Base-by-base conservation (phyloP, 495 filamentous ascomycete genomes). In the Penicillium crystallinum region DNA sequence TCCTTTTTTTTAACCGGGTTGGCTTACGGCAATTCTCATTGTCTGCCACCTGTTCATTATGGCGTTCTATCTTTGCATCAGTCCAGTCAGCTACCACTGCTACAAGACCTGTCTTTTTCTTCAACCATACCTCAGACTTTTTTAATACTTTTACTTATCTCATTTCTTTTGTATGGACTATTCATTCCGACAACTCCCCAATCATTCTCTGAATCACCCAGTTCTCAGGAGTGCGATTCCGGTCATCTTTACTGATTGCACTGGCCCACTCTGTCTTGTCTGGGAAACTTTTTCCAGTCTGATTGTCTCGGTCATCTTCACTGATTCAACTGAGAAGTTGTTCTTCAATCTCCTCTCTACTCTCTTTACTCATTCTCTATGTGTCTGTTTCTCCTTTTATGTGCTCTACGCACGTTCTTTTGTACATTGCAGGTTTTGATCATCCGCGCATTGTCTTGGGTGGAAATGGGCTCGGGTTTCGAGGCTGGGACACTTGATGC, bases 171-270 rank as follows among this genome's bases (percentile, higher is more conserved):
- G 4, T 25, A 22, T 42, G 29, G 21, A 11, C 6, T 49, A 11
- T 34, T 22, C 22, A 35, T 43, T 23, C 40, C 11, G 25, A 27
- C 48, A 51, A 56, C 34, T 34, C 36, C 39, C 17, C 33, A 39
- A 33, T 56, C 54, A 40, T 43, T 17, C 43, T 34, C 41, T 30
- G 44, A 46, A 40, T 17, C 34, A 38, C 35, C 39, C 21, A 31
- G 18, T n/a, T 39, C 37, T 39, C 40, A 17, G 33, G 38, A 47
- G 11, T 17, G 31, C 41, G 33, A 21, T 46, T 48, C 62, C 39
- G 67, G 67, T 70, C 67, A 55, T 70, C 67, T 70, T 70, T 3
- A 61, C 29, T 70, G 67, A 64, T 57, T 55, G 66, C 42, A 70
- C 67, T 69, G 64, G 56, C 53, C 19, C 36, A 6, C 47, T 35